Evolutionary conservation across 768 basidiomycete species (phyloP).

Genomic region (Lentinula sp.): DNA sequence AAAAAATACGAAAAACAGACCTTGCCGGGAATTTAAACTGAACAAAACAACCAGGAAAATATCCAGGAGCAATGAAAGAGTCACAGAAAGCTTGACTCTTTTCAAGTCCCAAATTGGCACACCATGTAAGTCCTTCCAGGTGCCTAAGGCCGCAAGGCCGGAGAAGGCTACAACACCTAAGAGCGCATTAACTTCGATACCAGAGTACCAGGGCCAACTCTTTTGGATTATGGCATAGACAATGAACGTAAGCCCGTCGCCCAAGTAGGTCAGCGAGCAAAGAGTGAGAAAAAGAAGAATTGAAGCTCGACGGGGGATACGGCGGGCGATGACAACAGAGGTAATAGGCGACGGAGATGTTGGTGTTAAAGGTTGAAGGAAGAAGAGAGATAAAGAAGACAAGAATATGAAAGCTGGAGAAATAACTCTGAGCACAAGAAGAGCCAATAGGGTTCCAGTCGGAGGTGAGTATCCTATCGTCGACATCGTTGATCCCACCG

Average conservation of each 20-base stretch:
- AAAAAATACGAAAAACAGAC: constrained; percentile 19
- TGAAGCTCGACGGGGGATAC: constrained; percentile 66
- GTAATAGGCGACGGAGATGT: constrained; percentile 62
- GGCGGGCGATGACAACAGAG: constrained; percentile 66
- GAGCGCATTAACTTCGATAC: constrained; percentile 61
- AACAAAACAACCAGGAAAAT: constrained; percentile 52
- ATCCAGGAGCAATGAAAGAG: constrained; percentile 53
- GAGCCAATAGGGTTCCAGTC: constrained; percentile 21
- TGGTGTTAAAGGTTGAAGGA: constrained; percentile 35
- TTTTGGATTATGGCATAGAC: constrained; percentile 58
- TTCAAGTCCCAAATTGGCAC: constrained; percentile 61
- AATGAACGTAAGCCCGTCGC: constrained; percentile 73
- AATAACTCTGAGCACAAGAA: constrained; percentile 55
- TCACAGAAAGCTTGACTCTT: constrained; percentile 49
- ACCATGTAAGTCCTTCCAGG: constrained; percentile 74
- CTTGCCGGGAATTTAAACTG: constrained; percentile 27
- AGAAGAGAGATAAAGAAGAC: constrained; percentile 53
- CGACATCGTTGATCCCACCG: constrained; percentile 19
- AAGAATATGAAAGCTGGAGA: constrained; percentile 66
- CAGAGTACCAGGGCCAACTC: constrained; percentile 57
- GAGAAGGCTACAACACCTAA: constrained; percentile 65
- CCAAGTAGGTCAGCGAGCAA: constrained; percentile 63
- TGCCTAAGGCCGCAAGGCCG: constrained; percentile 67
- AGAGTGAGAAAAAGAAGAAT: constrained; percentile 72
- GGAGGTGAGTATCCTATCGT: constrained; percentile 19